Evolutionary conservation across 208 protist genomes (phyloP).

Genomic region (Porcisia hertigi): DNA sequence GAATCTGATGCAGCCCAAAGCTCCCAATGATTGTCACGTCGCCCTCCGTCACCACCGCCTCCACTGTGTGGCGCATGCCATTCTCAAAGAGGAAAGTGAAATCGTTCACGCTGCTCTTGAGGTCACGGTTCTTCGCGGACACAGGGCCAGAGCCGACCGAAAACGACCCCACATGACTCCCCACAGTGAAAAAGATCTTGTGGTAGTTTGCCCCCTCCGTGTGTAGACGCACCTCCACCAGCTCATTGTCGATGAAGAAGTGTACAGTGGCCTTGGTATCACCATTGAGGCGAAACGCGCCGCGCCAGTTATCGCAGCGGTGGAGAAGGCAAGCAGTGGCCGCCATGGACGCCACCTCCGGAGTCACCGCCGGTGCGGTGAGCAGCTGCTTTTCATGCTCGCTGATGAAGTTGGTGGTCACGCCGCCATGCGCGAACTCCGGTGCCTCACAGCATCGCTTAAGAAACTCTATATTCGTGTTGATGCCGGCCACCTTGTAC

Average conservation of each 20-base stretch:
- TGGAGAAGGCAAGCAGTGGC: constrained; percentile 24
- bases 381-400: constrained; percentile 41
- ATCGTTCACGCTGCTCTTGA: constrained; percentile 22
- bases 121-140: constrained; percentile 23
- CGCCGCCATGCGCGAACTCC: constrained; percentile 54
- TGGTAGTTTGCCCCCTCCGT: constrained; percentile 24
- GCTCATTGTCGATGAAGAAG: constrained; percentile 31
- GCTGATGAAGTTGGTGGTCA: constrained; percentile 86
- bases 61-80: constrained; percentile 26
- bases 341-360: constrained; percentile 24
- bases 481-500: constrained; percentile 89
- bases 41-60: constrained; percentile 33
- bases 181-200: constrained; percentile 27
- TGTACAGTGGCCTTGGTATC: constrained; percentile 27
- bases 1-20: constrained; percentile 27
- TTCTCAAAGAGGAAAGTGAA: constrained; percentile 39
- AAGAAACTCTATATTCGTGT: constrained; percentile 88
- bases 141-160: constrained; percentile 22
- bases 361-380: constrained; percentile 24
- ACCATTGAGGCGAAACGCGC: constrained; percentile 45
- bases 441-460: constrained; percentile 53
- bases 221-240: constrained; percentile 35
- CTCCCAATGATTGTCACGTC: constrained; percentile 30
- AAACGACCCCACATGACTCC: constrained; percentile 21
- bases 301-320: constrained; percentile 27